A percentile compares a stretch with the other conserved stretches of the same genome.
Evolutionary conservation across 2,329 filamentous ascomycete genomes (phyloP).

Genomic region (Graphilbum fragrans): DNA sequence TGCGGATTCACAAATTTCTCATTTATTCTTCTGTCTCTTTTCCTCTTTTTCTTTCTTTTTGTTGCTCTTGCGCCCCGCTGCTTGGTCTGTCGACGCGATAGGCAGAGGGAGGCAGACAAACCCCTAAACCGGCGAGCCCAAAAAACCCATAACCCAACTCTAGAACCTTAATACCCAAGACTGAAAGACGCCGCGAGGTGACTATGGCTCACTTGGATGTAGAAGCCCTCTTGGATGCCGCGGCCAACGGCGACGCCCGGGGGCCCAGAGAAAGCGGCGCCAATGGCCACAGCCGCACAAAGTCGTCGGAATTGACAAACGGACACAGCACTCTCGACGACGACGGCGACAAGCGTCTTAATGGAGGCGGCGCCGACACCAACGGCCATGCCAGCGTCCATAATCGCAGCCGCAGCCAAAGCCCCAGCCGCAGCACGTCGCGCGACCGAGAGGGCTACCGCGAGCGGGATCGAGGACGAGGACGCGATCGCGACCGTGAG

Average conservation of each 20-base stretch:
- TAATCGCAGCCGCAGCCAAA: background rate
- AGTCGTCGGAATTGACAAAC: background rate
- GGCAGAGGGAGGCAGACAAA: too few relatives aligned
- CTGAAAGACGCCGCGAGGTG: constrained; percentile 27
- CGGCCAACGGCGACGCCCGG: constrained; percentile 43
- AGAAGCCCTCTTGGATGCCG: constrained; percentile 81
- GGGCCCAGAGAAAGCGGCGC: background rate
- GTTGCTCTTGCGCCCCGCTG: too few relatives aligned
- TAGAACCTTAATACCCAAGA: too few relatives aligned
- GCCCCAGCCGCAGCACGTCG: constrained; percentile 4
- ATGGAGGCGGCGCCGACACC: constrained; percentile 2
- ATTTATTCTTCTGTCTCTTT: too few relatives aligned
- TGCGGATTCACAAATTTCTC: too few relatives aligned
- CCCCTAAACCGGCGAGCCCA: too few relatives aligned
- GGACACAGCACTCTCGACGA: constrained; percentile 21
- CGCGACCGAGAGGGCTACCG: constrained; percentile 1
- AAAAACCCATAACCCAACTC: background rate
- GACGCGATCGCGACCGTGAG: constrained; percentile 1
- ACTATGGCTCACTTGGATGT: constrained; percentile 69
- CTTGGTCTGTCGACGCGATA: too few relatives aligned
- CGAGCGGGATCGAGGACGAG: background rate
- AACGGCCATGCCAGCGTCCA: constrained; percentile 5
- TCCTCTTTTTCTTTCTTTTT: too few relatives aligned
- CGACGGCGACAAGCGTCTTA: constrained; percentile 14
- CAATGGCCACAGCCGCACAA: constrained; percentile 45